Evolutionary conservation across 345 rosid species (phyloP), one percentile per base, ranked within the genome.

Genomic region (Gossypium turneri): DNA sequence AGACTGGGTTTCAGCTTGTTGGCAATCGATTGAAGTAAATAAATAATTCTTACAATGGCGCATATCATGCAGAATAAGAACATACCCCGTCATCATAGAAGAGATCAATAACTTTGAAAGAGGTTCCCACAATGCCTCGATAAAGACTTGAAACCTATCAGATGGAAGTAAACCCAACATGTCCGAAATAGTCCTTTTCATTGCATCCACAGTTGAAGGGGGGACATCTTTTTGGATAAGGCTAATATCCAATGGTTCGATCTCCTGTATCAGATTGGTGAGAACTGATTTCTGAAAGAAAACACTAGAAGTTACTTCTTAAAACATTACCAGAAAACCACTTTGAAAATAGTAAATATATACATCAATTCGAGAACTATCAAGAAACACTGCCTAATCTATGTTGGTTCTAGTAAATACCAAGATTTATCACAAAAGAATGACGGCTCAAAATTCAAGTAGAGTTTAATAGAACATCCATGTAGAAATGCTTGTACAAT

Each of bases 51-150:
- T 17, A 24, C 51, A 68, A 53, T 11, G 45, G 13, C 0, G 8
- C 67, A 73, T 55, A 68, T 56, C 27, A 29, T 25, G 11, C 8
- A 11, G 45, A 50, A 62, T 41, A 75, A 63, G 55, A 84, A 58
- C 88, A 75, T 90, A 94, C 98, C 98, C 98, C 17, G 98, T 94
- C 98, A 91, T 94, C 93, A 94, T 91, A 25, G 98, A 94, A 27
- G 98, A 94, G 27, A 92, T 82, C 82, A 94, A 79, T 57, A 94
- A 82, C 88, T 90, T 94, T 9, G 92, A 92, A 74, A 94, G 90
- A 57, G 97, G 94, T 72, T 91, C 98, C 98, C 97, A 92, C 60
- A 93, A 80, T 52, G 98, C 91, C 75, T 94, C 94, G 12, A 92
- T 92, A 72, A 79, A 84, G 68, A 94, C 94, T 80, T 88, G 95